Base-by-base conservation (phyloP, 345 rosid species). In the Odontarrhena argentea region DNA sequence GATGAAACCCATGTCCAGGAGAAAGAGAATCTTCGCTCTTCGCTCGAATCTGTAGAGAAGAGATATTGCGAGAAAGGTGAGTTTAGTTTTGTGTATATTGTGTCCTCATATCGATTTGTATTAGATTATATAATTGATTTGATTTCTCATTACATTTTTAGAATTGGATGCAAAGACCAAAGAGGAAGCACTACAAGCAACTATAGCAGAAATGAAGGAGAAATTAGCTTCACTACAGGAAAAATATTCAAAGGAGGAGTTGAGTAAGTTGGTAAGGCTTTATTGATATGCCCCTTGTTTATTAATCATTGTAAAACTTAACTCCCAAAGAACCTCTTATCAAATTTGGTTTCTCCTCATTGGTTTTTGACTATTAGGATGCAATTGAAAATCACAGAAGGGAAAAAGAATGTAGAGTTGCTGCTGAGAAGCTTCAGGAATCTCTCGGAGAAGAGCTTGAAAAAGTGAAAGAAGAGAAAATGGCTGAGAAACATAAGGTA, bases 401-500 rank as follows among this genome's bases (percentile, higher is more conserved):
- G 57, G 99, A 94, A 71, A 79, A 71, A 30, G 86, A 87, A 77
- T 86, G 80, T 48, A 70, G 95, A 75, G 74, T 80, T 68, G 69
- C 84, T 45, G 79, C 77, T 58, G 99, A 88, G 72, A 89, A 73
- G 76, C 49, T 72, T 35, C 77, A 73, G 73, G 85, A 78, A 63
- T 82, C 91, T 79, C 80, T 91, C 13, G 37, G 79, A 6, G 93
- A 77, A 63, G 93, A 83, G 68, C 86, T 88, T 38, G 88, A 78
- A 57, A 87, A 79, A 78, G 80, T 83, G 9, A 81, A 82, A 53
- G 86, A 84, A 59, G 97, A 94, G 60, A 83, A 81, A 66, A 44
- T 71, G 51, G 87, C 71, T 57, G 91, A 88, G 40, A 84, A 82
- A 79, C 81, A 83, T 43, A 85, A 79, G 93, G 99, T 94, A 83